Evolutionary conservation across 2,329 filamentous ascomycete genomes (phyloP), one percentile per base, ranked within the genome.

Genomic region (Macrophomina pseudophaseolina): DNA sequence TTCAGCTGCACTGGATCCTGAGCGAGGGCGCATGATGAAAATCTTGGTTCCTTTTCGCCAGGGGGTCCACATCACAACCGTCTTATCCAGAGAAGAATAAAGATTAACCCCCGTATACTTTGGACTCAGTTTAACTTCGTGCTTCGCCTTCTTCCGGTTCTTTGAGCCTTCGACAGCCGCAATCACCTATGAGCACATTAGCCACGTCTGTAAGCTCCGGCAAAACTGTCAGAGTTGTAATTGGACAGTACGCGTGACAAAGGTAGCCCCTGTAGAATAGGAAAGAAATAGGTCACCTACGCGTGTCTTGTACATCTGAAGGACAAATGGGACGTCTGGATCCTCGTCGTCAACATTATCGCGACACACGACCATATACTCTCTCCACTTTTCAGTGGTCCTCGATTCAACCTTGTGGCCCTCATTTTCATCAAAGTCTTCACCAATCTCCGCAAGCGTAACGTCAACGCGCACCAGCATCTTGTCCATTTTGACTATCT

Each of bases 71-170:
- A 90, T 78, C 9, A 88, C 88, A 18, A 90, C 80, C 1, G 88
- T 88, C 74, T 91, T 91, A 75, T 91, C 88, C 16, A 91, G 78
- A 3, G 87, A 82, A 1, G 88, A 90, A 72, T 87, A 91, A 2
- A 91, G 74, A 68, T 90, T 90, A 66, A 89, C 84, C 58, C 80
- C 83, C 12, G 85, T 84, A 23, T 78, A 80, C 68, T 83, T 86
- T 18, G 78, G 81, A 56, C 83, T 82, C 11, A 90, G 78, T 5
- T 81, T 79, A n/a, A 90, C 83, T 70, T 90, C 82, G 64, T 86
- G 83, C 54, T 85, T 83, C 16, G 86, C 85, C 35, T 82, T 81
- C 66, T 84, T 86, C 70, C 83, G 84, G 51, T 83, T 81, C 60
- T 83, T 81, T 33, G 74, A 76, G 8, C 79, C 80, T 71, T 89